These are phyloP conservation scores for Datura wrightii DNA, from an alignment of 257 asterid genomes.

Conservation along the genomic window DNA sequence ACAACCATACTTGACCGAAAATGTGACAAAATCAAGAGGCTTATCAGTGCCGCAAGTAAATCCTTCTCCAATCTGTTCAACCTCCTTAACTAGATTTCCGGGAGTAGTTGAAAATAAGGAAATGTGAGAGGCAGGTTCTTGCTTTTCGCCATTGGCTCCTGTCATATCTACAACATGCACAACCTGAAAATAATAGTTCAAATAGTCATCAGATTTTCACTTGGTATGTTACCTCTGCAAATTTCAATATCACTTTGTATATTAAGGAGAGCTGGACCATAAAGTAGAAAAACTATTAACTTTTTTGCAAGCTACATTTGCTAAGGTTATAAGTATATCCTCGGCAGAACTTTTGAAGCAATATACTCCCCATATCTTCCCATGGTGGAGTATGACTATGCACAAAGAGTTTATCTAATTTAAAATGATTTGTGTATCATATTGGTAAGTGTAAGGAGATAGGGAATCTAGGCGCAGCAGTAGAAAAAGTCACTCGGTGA, in stretches of 20 bases:
- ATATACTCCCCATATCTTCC: background rate
- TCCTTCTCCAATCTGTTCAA: slow-evolving; percentile 71
- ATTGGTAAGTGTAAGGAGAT: background rate
- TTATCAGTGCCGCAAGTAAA: slow-evolving; percentile 72
- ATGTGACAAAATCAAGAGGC: slow-evolving; percentile 77
- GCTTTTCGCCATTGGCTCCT: slow-evolving; percentile 41
- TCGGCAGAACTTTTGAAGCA: background rate
- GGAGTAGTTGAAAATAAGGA: slow-evolving; percentile 86
- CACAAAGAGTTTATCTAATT: slow-evolving; percentile 8
- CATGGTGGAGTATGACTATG: slow-evolving; percentile 3
- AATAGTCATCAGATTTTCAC: slow-evolving; percentile 9
- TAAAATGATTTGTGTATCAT: background rate
- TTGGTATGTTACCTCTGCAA: slow-evolving; percentile 23
- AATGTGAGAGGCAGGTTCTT: slow-evolving; percentile 63
- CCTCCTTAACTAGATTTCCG: slow-evolving; percentile 78
- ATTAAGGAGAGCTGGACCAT: slow-evolving; percentile 4
- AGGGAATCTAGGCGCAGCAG: background rate
- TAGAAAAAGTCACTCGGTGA: background rate
- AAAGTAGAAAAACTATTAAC: slow-evolving; percentile 11
- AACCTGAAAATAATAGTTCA: slow-evolving; percentile 53
- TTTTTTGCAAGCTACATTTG: slow-evolving; percentile 9
- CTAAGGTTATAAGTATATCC: slow-evolving; percentile 6
- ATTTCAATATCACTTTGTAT: background rate
- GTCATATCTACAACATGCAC: slow-evolving; percentile 86
- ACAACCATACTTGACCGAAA: slow-evolving; percentile 80